Base-by-base conservation (phyloP, 768 basidiomycete species). In the Pleurotus cornucopiae region DNA sequence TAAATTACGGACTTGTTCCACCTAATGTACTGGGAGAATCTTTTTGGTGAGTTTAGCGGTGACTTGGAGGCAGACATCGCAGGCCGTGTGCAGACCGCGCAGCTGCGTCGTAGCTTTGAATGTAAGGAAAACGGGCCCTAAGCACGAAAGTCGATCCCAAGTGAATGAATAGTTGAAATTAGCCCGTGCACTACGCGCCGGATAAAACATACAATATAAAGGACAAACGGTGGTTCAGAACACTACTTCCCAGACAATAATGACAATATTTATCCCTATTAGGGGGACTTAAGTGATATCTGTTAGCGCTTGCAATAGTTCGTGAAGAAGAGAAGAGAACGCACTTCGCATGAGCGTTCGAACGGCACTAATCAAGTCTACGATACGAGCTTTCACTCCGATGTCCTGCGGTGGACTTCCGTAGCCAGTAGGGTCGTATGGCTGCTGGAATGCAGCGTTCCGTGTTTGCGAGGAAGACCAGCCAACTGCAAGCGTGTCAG, bases 311-410 rank as follows among this genome's bases (percentile, higher is more conserved):
- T n/a, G 49, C 47, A 45, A 44, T 13, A 21, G 44, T 4, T 55
- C 9, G 48, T 54, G 11, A 52, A 55, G 30, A 45, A 46, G 51
- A 57, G 51, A 57, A 38, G 38, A 39, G 53, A 41, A 85, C 95
- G 77, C 69, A 99, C 96, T 94, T 71, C 96, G 85, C 91, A 98
- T 92, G 64, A 99, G 79, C 46, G 96, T 98, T 73, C 96, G 80
- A 58, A 98, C 94, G 38, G 96, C 96, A 63, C 89, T 84, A 60
- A 98, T 97, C 64, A 99, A 83, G 74, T 91, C 91, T 68, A 98
- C 84, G 58, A 98, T 70, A 64, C 91, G 83, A 59, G 83, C 82
- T 74, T 98, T 98, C 59, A 98, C 73, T 16, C 89, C 80, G 46
- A 83, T 75, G 20, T 93, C 88, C 57, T 77, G 79, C 55, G 74